These are phyloP conservation scores for Solanum clarkiae DNA, from an alignment of 257 asterid genomes.

Conservation along the genomic window DNA sequence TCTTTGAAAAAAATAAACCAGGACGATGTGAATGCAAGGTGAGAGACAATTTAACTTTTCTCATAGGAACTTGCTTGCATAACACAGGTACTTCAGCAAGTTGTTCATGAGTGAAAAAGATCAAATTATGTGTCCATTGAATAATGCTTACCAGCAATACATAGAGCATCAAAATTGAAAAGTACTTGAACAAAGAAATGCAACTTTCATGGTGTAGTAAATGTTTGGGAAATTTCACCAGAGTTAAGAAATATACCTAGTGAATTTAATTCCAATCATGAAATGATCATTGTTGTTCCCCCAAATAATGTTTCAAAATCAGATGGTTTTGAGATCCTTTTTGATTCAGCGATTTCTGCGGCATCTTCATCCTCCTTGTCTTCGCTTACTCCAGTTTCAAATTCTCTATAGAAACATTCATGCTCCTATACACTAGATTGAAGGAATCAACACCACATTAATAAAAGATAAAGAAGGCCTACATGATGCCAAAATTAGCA, in stretches of 20 bases:
- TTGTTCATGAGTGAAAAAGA: background rate
- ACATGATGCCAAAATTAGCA: background rate
- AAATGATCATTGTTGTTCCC: conserved; percentile 71
- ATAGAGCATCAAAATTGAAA: background rate
- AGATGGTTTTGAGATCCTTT: conserved; percentile 50
- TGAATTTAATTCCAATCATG: conserved; percentile 71
- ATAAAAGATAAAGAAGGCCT: background rate
- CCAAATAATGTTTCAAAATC: conserved; percentile 76
- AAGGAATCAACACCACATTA: conserved; percentile 4
- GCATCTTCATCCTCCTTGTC: conserved; percentile 34
- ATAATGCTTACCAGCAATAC: background rate
- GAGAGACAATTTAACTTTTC: background rate
- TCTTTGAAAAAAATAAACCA: background rate
- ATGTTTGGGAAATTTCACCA: background rate
- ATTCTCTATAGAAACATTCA: conserved; percentile 68
- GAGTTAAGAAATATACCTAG: conserved; percentile 40
- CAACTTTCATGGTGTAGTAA: background rate
- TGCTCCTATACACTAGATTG: conserved; percentile 57
- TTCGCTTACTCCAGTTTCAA: conserved; percentile 50
- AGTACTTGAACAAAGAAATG: conserved; percentile 2
- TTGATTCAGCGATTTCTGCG: conserved; percentile 32
- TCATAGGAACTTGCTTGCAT: background rate
- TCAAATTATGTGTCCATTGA: background rate
- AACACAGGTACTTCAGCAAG: background rate
- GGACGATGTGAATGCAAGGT: background rate